Conservation (phyloP, 2,329 filamentous ascomycete genomes). For the Hypocreales sp. region DNA sequence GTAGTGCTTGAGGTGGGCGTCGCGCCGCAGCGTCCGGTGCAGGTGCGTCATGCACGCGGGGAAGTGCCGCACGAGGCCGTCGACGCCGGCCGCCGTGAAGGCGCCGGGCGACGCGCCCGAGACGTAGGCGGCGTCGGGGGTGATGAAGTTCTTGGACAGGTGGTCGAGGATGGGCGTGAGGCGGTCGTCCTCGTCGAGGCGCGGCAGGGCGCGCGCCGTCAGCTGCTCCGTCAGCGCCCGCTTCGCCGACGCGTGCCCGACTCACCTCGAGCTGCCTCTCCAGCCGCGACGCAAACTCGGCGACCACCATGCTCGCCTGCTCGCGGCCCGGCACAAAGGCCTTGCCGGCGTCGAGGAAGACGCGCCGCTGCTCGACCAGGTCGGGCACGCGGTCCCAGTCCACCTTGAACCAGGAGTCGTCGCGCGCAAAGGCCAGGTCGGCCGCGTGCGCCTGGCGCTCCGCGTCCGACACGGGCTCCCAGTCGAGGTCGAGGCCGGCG, state of each 20-base stretch:
- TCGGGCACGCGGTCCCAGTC: conserved; percentile 92
- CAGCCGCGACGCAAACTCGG: conserved; percentile 67
- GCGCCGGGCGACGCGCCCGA: conserved; percentile 50
- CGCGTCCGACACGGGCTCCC: conserved; percentile 67
- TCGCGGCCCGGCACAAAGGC: conserved; percentile 83
- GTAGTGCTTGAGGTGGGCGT: conserved; percentile 84
- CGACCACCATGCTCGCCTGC: conserved; percentile 76
- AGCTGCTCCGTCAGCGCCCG: conserved; percentile 30
- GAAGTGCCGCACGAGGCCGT: conserved; percentile 66
- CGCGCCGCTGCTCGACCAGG: conserved; percentile 63
- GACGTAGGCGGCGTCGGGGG: conserved; percentile 70
- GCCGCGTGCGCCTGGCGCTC: conserved; percentile 53
- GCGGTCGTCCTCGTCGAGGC: conserved; percentile 91
- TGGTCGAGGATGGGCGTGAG: conserved; percentile 54
- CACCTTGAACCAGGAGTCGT: conserved; percentile 89
- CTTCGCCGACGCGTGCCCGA: conserved; percentile 4
- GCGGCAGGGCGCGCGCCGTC: conserved; percentile 78
- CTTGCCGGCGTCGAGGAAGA: conserved; percentile 66
- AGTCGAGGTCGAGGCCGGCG: conserved; percentile 61
- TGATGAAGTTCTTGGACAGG: conserved; percentile 90
- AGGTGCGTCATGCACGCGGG: conserved; percentile 90
- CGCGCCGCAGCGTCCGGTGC: conserved; percentile 71
- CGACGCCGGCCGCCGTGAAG: conserved; percentile 61
- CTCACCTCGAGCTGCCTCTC: conserved; percentile 69
- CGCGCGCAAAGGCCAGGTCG: conserved; percentile 50